Conservation (phyloP, 2,329 filamentous ascomycete genomes). For the Trichoderma semiorbis region DNA sequence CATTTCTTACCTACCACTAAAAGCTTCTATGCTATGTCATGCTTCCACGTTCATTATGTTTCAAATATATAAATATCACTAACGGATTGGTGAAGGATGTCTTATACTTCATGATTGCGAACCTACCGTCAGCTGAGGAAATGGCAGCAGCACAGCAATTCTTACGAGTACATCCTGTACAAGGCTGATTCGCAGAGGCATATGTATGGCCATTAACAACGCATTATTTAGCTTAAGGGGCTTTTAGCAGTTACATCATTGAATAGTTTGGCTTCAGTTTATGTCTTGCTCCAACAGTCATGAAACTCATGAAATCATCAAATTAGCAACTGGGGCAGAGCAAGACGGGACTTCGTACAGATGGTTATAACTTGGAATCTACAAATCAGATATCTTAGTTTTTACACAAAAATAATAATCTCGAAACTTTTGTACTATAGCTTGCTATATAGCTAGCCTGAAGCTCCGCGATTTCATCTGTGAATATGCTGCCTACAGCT, state of each 20-base stretch:
- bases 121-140: conserved; percentile 16
- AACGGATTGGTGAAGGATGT: conserved; percentile 11
- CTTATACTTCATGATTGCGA: conserved; percentile 20
- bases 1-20: too few relatives aligned
- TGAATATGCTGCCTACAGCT: too few relatives aligned
- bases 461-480: too few relatives aligned
- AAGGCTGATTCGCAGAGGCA: neutral
- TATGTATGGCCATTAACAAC: neutral
- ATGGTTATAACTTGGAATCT: too few relatives aligned
- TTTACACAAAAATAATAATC: too few relatives aligned
- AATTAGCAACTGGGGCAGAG: too few relatives aligned
- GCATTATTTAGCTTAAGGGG: neutral
- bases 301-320: neutral
- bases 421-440: too few relatives aligned
- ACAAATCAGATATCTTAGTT: too few relatives aligned
- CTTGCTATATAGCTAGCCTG: too few relatives aligned
- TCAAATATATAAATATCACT: neutral
- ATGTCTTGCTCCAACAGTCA: too few relatives aligned
- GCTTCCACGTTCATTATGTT: neutral
- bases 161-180: neutral
- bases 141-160: conserved; percentile 17
- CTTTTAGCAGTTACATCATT: neutral
- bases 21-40: neutral
- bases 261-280: neutral
- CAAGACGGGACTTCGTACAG: too few relatives aligned